Conservation (phyloP, 1,284 basidiomycete genomes). For the Cryptococcus sp. region DNA sequence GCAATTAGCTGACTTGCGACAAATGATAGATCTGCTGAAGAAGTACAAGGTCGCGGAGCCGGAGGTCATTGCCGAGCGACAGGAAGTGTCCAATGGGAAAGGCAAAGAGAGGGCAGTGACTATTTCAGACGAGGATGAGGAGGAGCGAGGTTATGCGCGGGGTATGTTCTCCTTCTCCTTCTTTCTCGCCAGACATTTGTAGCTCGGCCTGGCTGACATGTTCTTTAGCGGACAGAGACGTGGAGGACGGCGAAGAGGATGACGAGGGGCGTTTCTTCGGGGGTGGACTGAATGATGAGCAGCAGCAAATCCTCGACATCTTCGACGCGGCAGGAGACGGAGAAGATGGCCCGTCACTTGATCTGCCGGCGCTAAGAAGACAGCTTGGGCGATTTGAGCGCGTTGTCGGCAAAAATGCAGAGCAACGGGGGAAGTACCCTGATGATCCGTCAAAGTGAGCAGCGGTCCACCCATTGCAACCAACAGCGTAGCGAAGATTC, state of each 20-base stretch:
- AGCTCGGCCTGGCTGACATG: neutral
- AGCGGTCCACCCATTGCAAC: neutral
- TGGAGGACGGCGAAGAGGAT: constrained; percentile 57
- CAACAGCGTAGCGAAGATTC: neutral
- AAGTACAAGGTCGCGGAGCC: constrained; percentile 55
- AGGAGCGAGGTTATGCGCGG: constrained; percentile 60
- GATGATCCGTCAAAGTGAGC: constrained; percentile 84
- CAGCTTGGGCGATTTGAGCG: constrained; percentile 81
- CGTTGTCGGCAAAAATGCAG: constrained; percentile 88
- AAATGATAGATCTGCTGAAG: constrained; percentile 64
- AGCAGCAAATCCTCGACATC: constrained; percentile 71
- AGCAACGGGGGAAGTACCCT: constrained; percentile 87
- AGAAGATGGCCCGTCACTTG: constrained; percentile 52
- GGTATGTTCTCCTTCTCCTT: constrained; percentile 13
- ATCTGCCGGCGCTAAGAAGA: constrained; percentile 67
- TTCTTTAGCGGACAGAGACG: constrained; percentile 4
- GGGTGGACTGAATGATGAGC: constrained; percentile 82
- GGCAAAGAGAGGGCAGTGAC: constrained; percentile 57
- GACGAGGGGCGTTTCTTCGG: constrained; percentile 93
- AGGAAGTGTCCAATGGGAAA: constrained; percentile 43
- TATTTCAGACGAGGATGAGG: constrained; percentile 59
- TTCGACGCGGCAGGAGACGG: constrained; percentile 66
- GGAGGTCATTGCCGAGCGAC: constrained; percentile 19
- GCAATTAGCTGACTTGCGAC: no score
- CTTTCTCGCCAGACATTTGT: neutral